Conservation (phyloP, 805 yeast genomes). For the Hanseniaspora thailandica region DNA sequence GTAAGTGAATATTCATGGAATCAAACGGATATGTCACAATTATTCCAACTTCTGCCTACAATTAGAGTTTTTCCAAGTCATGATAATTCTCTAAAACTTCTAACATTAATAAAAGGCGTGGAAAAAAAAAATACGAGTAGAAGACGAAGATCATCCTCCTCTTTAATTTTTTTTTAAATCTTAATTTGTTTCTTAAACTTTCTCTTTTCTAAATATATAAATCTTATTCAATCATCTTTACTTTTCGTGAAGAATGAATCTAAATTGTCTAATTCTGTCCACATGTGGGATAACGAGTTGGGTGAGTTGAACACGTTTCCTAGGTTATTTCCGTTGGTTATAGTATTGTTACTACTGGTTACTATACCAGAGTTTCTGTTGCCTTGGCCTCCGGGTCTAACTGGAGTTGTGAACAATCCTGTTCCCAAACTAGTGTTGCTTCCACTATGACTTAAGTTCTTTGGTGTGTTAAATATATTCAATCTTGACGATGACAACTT, state of each 20-base stretch:
- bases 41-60: no score
- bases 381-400: neutral
- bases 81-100: no score
- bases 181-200: no score
- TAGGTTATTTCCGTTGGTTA: neutral
- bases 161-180: no score
- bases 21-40: no score
- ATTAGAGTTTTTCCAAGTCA: no score
- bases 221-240: neutral
- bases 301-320: slow-evolving; percentile 4
- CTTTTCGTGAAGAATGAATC: slow-evolving; percentile 77
- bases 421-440: slow-evolving; percentile 1
- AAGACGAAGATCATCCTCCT: no score
- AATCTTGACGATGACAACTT: slow-evolving; percentile 11
- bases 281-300: slow-evolving; percentile 74
- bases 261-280: slow-evolving; percentile 81
- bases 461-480: slow-evolving; percentile 12
- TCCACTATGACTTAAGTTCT: slow-evolving; percentile 3
- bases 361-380: neutral
- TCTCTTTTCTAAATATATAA: no score
- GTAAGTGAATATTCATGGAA: no score
- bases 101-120: no score
- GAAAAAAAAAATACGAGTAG: no score
- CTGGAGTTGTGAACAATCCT: neutral
- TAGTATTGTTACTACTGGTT: neutral